Evolutionary conservation across 345 rosid genomes (phyloP), one percentile per base, ranked within the genome.

Genomic region (Eucalyptus lansdowneana): DNA sequence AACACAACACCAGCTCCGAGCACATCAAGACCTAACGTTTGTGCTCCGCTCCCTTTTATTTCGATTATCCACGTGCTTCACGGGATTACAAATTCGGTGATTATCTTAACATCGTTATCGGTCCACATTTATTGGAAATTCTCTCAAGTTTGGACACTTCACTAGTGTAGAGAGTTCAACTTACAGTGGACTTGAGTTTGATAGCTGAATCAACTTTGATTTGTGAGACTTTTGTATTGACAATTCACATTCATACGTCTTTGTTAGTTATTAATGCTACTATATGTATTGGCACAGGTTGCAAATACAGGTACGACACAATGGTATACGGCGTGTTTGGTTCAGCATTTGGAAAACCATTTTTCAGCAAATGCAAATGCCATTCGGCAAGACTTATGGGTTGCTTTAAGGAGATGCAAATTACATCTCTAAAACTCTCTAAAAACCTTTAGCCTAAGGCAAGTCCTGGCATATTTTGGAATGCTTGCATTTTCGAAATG

Each of bases 321-420:
- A 1, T 62, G 2, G 29, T 62, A 6, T 22, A 2, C 9, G 0
- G 3, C 29, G 11, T 25, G 6, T 56, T 22, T 56, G 27, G 6
- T 4, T 56, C 3, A 56, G 62, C 13, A 56, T 56, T 56, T 24
- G 1, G 29, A 22, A 56, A 56, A 0, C 14, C 11, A n/a, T 4
- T 56, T 56, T 56, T 24, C 3, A 12, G 2, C 1, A 56, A 56
- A 56, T 56, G 29, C 6, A 56, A 10, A 56, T 56, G 14, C 14
- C 62, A 22, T 56, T 56, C 1, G 29, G 3, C 62, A 24, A 56
- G 13, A 56, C 4, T 56, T 24, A 2, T 25, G 6, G 13, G 7
- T 56, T 56, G 14, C 6, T 56, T 56, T 56, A 27, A 56, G 29
- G 12, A 56, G 6, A 56, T 56, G 29, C 12, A 56, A 56, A 56